Conservation (phyloP, 78 protist species). For the Tieghemostelium lacteum region DNA sequence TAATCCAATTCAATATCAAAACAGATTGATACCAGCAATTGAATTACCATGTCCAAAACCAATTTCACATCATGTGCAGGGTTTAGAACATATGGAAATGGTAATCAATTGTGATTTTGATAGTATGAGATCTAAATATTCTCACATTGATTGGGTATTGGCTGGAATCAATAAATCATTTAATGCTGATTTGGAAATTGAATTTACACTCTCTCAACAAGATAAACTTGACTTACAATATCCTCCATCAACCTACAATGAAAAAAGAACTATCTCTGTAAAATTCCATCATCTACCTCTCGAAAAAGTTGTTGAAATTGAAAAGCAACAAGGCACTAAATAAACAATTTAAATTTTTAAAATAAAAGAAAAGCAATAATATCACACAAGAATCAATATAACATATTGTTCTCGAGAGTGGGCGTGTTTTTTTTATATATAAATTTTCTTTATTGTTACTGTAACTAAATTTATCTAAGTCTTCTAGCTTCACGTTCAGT, state of each 20-base stretch:
- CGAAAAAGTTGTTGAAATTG: slow-evolving; percentile 52
- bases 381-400: no score
- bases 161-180: slow-evolving; percentile 24
- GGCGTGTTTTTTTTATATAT: no score
- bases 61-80: slow-evolving; percentile 6
- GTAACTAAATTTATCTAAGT: slow-evolving; percentile 83
- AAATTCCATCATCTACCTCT: slow-evolving; percentile 63
- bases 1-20: slow-evolving; percentile 6
- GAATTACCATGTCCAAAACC: slow-evolving; percentile 70
- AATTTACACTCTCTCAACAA: slow-evolving; percentile 28
- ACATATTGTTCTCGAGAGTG: not conserved
- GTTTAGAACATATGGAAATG: slow-evolving; percentile 62
- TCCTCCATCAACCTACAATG: not conserved
- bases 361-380: not conserved
- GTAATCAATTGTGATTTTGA: slow-evolving; percentile 7
- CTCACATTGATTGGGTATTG: not conserved
- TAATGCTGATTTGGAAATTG: slow-evolving; percentile 54
- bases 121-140: not conserved
- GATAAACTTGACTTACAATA: slow-evolving; percentile 8
- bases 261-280: slow-evolving; percentile 38
- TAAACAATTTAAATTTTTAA: not conserved
- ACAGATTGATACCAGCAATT: not conserved
- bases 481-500: slow-evolving; percentile 96
- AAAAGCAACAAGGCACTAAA: not conserved
- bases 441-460: not conserved